Percentiles rank a stretch among this genome's conserved stretches.
Conservation (phyloP, 129 eudicot genomes). For the Pittosporum tobira region DNA sequence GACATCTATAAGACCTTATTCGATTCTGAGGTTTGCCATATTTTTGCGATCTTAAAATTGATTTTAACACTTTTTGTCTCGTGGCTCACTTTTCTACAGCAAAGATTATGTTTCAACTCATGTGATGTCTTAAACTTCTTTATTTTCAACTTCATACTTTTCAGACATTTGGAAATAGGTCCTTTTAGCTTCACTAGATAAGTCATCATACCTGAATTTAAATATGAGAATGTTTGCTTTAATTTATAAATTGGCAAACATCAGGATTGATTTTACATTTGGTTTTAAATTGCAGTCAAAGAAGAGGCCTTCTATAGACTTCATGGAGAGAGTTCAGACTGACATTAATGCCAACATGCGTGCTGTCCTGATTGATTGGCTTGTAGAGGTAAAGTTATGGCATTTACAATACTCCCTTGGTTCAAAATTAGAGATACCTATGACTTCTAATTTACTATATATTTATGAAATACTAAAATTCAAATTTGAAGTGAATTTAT, state of each 20-base stretch:
- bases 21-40: conserved; percentile 55
- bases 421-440: too few relatives aligned
- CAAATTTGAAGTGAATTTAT: too few relatives aligned
- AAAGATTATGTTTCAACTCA: neutral
- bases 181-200: too few relatives aligned
- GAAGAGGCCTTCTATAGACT: conserved; percentile 68
- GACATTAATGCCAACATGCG: conserved; percentile 88
- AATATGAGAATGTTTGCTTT: too few relatives aligned
- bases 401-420: too few relatives aligned
- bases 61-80: too few relatives aligned
- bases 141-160: neutral
- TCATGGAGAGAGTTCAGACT: conserved; percentile 77
- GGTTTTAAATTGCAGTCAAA: conserved; percentile 35
- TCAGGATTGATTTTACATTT: too few relatives aligned
- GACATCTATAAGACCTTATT: conserved; percentile 82
- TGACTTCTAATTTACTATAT: too few relatives aligned
- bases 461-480: too few relatives aligned
- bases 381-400: conserved; percentile 88
- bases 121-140: neutral
- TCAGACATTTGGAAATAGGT: neutral
- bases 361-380: conserved; percentile 80
- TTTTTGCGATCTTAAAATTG: neutral
- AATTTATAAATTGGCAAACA: too few relatives aligned
- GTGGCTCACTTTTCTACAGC: too few relatives aligned
- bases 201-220: too few relatives aligned